Evolutionary conservation across 495 filamentous ascomycete genomes (phyloP), one percentile per base, ranked within the genome.

Genomic region (Neurospora hispaniola): DNA sequence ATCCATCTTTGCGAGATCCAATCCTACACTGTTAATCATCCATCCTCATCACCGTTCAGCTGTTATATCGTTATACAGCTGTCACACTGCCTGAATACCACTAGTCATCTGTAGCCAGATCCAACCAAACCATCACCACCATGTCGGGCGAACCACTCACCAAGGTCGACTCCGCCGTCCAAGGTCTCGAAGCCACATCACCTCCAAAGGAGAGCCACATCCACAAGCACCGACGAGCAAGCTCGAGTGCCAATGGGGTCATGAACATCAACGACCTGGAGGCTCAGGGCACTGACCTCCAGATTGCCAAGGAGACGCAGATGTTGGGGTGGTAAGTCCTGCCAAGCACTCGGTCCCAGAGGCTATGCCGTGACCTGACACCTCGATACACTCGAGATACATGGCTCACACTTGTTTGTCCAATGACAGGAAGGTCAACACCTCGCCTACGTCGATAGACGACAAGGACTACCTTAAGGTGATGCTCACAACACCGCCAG

Each of bases 81-180:
- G 41, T 46, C 20, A 38, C 5, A 12, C 69, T 14, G 23, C 18
- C 41, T 54, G 20, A 31, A n/a, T 7, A 31, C 27, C 42, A 48
- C 16, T 44, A 62, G 39, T 68, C 38, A 70, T 35, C 39, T 46
- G n/a, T 46, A 75, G 66, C 20, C 27, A 54, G 70, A 70, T 70
- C 23, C 72, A 70, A 71, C 41, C 72, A 72, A 38, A 40, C 69
- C 18, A 71, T 62, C 70, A 42, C 75, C 82, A 87, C 71, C 85
- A 91, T 92, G 89, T 86, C 89, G 77, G 54, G 54, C 54, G 88
- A 88, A 80, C 88, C 88, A 75, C 88, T 94, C 78, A 88, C 88
- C 82, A 95, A 94, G 85, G 90, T 96, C 84, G 93, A 96, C 82
- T 94, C 93, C 46, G 92, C 91, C 87, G 88, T 94, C 77, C 90